phyloP scores from a whole-genome alignment of 225 moss, liverwort and hornwort genomes.

The Polytrichum commune region DNA sequence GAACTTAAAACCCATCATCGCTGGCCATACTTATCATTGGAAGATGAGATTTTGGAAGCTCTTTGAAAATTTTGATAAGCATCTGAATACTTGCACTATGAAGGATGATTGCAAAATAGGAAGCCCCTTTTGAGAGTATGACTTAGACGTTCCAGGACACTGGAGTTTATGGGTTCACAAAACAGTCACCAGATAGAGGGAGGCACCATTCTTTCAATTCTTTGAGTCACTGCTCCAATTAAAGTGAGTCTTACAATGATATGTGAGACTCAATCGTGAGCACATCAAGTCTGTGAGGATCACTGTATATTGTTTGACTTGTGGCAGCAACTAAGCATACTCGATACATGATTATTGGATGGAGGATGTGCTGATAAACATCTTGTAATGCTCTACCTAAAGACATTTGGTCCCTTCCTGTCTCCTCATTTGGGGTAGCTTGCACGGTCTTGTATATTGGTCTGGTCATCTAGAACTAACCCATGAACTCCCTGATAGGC shows the following conservation, averaged over 20 bases:
- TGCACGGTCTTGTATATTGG: too few relatives aligned
- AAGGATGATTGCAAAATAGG: conserved; percentile 8
- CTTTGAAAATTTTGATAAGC: conserved; percentile 27
- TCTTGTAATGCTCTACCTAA: too few relatives aligned
- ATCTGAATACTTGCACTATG: conserved; percentile 16
- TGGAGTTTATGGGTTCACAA: conserved; percentile 11
- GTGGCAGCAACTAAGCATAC: too few relatives aligned
- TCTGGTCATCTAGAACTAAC: too few relatives aligned
- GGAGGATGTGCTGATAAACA: too few relatives aligned
- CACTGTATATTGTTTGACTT: too few relatives aligned
- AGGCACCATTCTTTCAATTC: conserved; percentile 31
- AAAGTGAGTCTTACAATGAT: conserved; percentile 11
- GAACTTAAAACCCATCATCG: conserved; percentile 6
- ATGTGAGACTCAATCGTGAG: too few relatives aligned
- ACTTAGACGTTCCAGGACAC: not conserved
- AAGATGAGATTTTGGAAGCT: conserved; percentile 2
- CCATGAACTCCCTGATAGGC: too few relatives aligned
- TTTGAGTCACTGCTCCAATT: conserved; percentile 27
- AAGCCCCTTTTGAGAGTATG: conserved; percentile 17
- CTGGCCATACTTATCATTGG: conserved; percentile 1
- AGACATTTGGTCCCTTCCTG: too few relatives aligned
- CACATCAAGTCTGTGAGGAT: too few relatives aligned
- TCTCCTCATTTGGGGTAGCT: too few relatives aligned
- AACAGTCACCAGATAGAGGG: conserved; percentile 7
- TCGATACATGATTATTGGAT: too few relatives aligned